phyloP scores from a whole-genome alignment of 805 yeast genomes.

The Starmerella apis region DNA sequence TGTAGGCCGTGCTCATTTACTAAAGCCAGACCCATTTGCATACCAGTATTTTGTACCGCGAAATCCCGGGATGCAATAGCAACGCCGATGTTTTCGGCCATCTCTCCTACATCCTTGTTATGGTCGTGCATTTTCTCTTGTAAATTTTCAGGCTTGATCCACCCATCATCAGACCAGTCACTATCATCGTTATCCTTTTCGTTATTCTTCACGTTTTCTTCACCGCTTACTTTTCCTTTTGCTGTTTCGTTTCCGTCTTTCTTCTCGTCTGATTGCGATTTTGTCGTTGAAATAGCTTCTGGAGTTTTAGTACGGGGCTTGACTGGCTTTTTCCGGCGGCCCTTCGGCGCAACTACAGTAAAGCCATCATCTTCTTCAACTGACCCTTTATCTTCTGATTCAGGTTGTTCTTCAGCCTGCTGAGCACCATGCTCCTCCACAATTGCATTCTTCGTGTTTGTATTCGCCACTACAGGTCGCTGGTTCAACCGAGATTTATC shows the following conservation, averaged over 20 bases:
- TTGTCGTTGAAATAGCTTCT: too few relatives aligned
- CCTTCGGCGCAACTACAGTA: conserved; percentile 19
- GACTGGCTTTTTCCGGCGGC: conserved; percentile 12
- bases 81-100: conserved; percentile 43
- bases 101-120: conserved; percentile 46
- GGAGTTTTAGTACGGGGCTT: not conserved
- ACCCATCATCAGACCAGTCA: conserved; percentile 74
- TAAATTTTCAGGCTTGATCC: conserved; percentile 88
- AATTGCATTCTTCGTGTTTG: conserved; percentile 1
- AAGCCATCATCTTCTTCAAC: conserved; percentile 23
- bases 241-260: too few relatives aligned
- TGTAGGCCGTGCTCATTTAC: conserved; percentile 80
- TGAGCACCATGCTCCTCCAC: conserved; percentile 13
- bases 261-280: too few relatives aligned
- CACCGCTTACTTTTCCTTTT: not conserved
- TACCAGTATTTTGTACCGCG: conserved; percentile 90
- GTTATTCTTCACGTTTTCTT: not conserved
- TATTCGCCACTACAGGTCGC: conserved; percentile 18
- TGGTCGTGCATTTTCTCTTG: conserved; percentile 60
- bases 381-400: conserved; percentile 2
- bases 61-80: conserved; percentile 94
- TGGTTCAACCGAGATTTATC: conserved; percentile 21
- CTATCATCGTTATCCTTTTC: conserved; percentile 42
- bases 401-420: conserved; percentile 2
- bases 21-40: conserved; percentile 79